Evolutionary conservation across 768 basidiomycete species (phyloP).

Genomic region (Holtermanniella nyarrowii): DNA sequence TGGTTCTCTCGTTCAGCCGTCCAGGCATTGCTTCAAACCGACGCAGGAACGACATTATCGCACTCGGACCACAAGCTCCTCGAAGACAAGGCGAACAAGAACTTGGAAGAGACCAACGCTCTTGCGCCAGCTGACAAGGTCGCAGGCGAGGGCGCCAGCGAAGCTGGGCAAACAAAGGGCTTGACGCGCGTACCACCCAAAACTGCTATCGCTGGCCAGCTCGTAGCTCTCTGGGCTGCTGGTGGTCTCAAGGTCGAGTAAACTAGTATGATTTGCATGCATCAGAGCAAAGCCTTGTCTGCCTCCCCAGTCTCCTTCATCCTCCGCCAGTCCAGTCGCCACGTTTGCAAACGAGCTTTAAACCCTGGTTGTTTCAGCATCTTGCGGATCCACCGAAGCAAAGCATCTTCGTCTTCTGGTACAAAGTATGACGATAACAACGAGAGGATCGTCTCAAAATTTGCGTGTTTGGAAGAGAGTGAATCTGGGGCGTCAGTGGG

Average conservation of each 20-base stretch:
- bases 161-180: conserved; percentile 19
- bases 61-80: conserved; percentile 49
- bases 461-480: conserved; percentile 63
- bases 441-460: conserved; percentile 84
- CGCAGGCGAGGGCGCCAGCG: conserved; percentile 12
- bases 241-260: conserved; percentile 31
- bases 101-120: conserved; percentile 40
- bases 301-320: conserved; percentile 41
- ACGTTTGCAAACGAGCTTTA: conserved; percentile 56
- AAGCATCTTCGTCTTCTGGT: conserved; percentile 73
- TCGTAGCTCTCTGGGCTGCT: conserved; percentile 67
- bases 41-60: conserved; percentile 48
- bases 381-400: conserved; percentile 70
- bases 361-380: conserved; percentile 56
- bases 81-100: conserved; percentile 26
- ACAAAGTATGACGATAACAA: conserved; percentile 89
- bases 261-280: neutral
- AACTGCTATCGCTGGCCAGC: conserved; percentile 71
- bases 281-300: conserved; percentile 35
- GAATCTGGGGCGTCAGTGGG: conserved; percentile 50
- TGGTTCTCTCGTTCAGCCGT: conserved; percentile 79
- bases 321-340: conserved; percentile 70
- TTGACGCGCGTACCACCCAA: conserved; percentile 63
- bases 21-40: conserved; percentile 52
- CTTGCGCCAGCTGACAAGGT: conserved; percentile 39